A percentile compares a stretch with the other conserved stretches of the same genome.
These are phyloP conservation scores for Juncus inflexus DNA, from an alignment of 176 grass and related monocot genomes.

Conservation along the genomic window DNA sequence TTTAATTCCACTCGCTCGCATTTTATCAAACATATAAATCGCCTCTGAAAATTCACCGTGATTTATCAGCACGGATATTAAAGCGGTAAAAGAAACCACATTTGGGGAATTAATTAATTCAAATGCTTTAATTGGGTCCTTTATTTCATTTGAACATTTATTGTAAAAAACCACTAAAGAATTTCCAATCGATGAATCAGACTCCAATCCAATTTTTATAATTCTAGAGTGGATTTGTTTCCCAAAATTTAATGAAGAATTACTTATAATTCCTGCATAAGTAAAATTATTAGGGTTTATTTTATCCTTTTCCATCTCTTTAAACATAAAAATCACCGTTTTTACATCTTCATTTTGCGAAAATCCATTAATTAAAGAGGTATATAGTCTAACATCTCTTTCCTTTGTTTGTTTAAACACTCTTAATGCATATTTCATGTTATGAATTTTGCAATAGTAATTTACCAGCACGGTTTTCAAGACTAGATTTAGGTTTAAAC, in stretches of 20 bases:
- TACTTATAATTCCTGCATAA: slow-evolving; percentile 50
- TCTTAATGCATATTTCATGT: slow-evolving; percentile 31
- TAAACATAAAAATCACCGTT: slow-evolving; percentile 40
- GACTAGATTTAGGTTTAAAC: slow-evolving; percentile 38
- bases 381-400: slow-evolving; percentile 66
- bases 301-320: slow-evolving; percentile 33
- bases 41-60: slow-evolving; percentile 38
- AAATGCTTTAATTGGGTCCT: slow-evolving; percentile 37
- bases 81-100: slow-evolving; percentile 63
- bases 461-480: slow-evolving; percentile 73
- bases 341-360: slow-evolving; percentile 29
- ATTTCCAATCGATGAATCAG: slow-evolving; percentile 51
- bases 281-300: slow-evolving; percentile 56
- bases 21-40: slow-evolving; percentile 37
- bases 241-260: slow-evolving; percentile 32
- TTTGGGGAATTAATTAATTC: slow-evolving; percentile 34
- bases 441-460: slow-evolving; percentile 55
- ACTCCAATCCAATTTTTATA: slow-evolving; percentile 45
- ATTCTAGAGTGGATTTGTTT: slow-evolving; percentile 53
- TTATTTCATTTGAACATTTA: slow-evolving; percentile 37
- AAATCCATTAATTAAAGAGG: slow-evolving; percentile 51
- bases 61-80: slow-evolving; percentile 40
- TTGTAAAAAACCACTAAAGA: slow-evolving; percentile 58
- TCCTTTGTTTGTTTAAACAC: slow-evolving; percentile 46
- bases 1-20: slow-evolving; percentile 47